A percentile compares a stretch with the other conserved stretches of the same genome.
These are phyloP conservation scores for Trypanosoma congolense DNA, from an alignment of 208 protist genomes.

Conservation along the genomic window DNA sequence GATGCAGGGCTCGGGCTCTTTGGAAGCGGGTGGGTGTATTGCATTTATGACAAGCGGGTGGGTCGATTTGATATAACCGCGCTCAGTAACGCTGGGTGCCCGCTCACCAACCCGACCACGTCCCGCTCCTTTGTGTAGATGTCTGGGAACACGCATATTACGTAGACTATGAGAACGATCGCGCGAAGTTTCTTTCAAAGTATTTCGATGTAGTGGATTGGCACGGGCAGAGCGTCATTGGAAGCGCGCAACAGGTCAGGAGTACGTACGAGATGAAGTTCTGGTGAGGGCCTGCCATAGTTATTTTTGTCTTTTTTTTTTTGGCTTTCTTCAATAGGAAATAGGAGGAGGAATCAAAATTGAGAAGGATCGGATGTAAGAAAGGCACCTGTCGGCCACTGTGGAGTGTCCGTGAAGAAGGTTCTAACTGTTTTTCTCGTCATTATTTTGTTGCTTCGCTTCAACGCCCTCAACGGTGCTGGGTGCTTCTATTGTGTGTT, in stretches of 20 bases:
- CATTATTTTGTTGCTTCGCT: no score
- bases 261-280: constrained; percentile 87
- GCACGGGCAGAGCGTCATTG: constrained; percentile 90
- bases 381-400: no score
- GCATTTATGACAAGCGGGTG: constrained; percentile 65
- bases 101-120: constrained; percentile 48
- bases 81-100: constrained; percentile 77
- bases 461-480: no score
- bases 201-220: constrained; percentile 94
- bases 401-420: no score
- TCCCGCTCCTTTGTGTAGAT: constrained; percentile 85
- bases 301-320: no score
- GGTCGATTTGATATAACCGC: constrained; percentile 78
- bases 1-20: constrained; percentile 72
- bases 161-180: constrained; percentile 91
- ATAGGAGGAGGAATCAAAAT: no score
- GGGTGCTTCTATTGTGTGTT: no score
- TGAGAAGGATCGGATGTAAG: no score
- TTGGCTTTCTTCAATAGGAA: no score
- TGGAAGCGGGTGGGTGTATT: constrained; percentile 90
- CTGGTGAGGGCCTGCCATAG: constrained; percentile 58
- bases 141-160: constrained; percentile 96
- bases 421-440: no score
- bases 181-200: constrained; percentile 80
- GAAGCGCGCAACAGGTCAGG: constrained; percentile 82